Percentiles rank a stretch among this genome's conserved stretches.
These are phyloP conservation scores for Trichoderma atroviride DNA, from an alignment of 2,329 filamentous ascomycete genomes.

Conservation along the genomic window DNA sequence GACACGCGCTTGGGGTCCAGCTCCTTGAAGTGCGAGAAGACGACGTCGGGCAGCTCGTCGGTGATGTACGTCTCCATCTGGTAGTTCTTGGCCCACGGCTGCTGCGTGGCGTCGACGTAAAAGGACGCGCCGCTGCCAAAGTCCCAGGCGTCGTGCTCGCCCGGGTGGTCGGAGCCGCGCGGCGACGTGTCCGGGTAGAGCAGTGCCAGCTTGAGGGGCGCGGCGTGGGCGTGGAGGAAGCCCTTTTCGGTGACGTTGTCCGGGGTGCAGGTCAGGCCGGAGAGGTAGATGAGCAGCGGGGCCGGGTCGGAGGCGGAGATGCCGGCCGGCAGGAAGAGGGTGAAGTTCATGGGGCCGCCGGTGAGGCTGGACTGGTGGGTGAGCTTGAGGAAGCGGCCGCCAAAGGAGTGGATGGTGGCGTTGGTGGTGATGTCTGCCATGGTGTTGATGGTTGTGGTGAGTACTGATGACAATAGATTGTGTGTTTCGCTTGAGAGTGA, in stretches of 20 bases:
- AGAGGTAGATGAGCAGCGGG: slow-evolving; percentile 89
- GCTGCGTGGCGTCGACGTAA: slow-evolving; percentile 83
- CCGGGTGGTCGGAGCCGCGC: slow-evolving; percentile 75
- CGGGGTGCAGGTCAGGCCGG: slow-evolving; percentile 90
- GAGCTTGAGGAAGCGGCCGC: slow-evolving; percentile 93
- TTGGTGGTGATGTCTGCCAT: slow-evolving; percentile 64
- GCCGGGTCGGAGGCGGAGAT: slow-evolving; percentile 59
- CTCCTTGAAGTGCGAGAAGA: slow-evolving; percentile 71
- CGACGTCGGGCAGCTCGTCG: slow-evolving; percentile 76
- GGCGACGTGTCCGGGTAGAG: slow-evolving; percentile 95
- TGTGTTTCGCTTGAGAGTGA: neutral
- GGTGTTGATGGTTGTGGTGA: neutral
- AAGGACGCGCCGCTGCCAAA: slow-evolving; percentile 93
- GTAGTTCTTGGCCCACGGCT: slow-evolving; percentile 78
- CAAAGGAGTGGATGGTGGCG: slow-evolving; percentile 86
- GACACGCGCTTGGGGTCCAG: slow-evolving; percentile 73
- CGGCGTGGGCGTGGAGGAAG: slow-evolving; percentile 86
- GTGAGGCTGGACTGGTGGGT: slow-evolving; percentile 79
- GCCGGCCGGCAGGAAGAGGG: slow-evolving; percentile 84
- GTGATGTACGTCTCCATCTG: slow-evolving; percentile 94
- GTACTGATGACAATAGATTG: too few species aligned
- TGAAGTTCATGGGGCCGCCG: slow-evolving; percentile 86
- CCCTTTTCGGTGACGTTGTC: slow-evolving; percentile 83
- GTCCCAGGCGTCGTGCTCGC: slow-evolving; percentile 87
- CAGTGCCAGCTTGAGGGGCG: slow-evolving; percentile 81